Evolutionary conservation across 768 basidiomycete genomes (phyloP).

Genomic region (Symmetrospora coprosmae): DNA sequence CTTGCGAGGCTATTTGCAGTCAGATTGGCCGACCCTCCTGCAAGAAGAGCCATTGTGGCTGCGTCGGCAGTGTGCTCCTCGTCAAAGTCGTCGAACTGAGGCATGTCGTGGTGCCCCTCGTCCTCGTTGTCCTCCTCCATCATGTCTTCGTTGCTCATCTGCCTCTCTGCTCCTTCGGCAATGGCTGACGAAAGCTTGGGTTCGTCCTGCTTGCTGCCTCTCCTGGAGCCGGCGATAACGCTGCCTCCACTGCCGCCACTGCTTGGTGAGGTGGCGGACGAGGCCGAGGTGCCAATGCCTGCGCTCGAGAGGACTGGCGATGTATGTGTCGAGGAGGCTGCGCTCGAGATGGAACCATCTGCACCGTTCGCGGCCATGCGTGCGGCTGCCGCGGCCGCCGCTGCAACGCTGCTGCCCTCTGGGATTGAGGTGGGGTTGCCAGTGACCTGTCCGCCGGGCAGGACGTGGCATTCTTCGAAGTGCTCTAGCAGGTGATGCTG

Average conservation of each 20-base stretch:
- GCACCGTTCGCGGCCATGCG: conserved; percentile 20
- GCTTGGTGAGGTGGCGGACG: not conserved
- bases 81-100: conserved; percentile 19
- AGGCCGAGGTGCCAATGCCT: not conserved
- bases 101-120: not conserved
- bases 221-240: no score
- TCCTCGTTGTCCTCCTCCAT: not conserved
- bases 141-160: not conserved
- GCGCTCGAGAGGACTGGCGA: not conserved
- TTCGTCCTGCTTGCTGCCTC: no score
- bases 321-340: no score
- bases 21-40: no score
- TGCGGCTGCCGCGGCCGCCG: conserved; percentile 22
- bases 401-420: conserved; percentile 6
- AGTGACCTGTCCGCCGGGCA: conserved; percentile 32
- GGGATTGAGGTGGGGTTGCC: no score
- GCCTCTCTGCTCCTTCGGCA: not conserved
- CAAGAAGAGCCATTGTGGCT: not conserved
- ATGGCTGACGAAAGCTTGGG: no score
- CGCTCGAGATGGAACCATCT: not conserved
- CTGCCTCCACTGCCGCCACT: not conserved
- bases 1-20: no score
- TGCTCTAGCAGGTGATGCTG: conserved; percentile 70
- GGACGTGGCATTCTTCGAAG: conserved; percentile 75
- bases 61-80: not conserved